Evolutionary conservation across 441 rosid genomes (phyloP).

Genomic region (Populus hybrid): DNA sequence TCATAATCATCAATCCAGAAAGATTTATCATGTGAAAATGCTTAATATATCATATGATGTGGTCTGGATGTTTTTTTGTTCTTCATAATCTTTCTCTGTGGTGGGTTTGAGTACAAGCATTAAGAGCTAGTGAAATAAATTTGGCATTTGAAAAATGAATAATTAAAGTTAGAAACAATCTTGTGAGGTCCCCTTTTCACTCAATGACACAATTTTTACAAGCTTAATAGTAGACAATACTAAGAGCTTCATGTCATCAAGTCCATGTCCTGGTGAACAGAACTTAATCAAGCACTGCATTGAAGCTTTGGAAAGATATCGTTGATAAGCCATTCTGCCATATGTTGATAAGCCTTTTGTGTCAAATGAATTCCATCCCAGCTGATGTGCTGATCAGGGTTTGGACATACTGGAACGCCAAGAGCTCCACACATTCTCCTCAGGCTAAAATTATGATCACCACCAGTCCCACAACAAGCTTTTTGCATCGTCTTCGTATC

Average conservation of each 20-base stretch:
- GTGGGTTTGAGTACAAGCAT: neutral
- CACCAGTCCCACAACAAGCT: conserved; percentile 3
- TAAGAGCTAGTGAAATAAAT: neutral
- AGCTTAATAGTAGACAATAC: neutral
- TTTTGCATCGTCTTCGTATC: neutral
- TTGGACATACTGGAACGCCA: neutral
- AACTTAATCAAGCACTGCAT: neutral
- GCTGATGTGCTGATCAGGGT: neutral
- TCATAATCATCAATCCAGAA: neutral
- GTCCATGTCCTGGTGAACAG: neutral
- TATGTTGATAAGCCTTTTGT: neutral
- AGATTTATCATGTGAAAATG: neutral
- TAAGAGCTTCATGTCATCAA: neutral
- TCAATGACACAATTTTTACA: neutral
- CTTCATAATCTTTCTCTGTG: neutral
- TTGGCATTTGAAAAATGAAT: neutral
- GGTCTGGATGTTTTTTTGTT: neutral
- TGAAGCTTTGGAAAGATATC: neutral
- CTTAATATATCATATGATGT: neutral
- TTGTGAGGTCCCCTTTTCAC: neutral
- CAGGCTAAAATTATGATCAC: neutral
- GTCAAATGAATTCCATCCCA: conserved; percentile 7
- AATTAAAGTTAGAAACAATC: neutral
- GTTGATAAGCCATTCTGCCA: neutral
- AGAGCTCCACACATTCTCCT: neutral